phyloP scores from a whole-genome alignment of 2,329 filamentous ascomycete genomes.

The Penicillium sp. region DNA sequence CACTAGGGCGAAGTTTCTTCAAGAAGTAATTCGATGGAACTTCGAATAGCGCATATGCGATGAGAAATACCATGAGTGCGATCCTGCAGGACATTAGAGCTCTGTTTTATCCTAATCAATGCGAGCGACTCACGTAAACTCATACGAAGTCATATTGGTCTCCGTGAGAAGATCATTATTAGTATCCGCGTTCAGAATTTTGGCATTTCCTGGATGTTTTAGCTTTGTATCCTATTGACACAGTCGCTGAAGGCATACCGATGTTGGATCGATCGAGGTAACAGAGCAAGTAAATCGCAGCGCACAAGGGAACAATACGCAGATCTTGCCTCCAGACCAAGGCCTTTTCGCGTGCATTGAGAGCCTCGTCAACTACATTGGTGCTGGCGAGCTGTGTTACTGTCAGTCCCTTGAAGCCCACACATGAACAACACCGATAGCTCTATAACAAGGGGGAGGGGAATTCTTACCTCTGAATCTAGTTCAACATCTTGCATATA shows the following conservation, averaged over 20 bases:
- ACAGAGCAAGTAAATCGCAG: conserved; percentile 64
- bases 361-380: conserved; percentile 6
- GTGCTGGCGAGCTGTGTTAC: conserved; percentile 9
- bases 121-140: conserved; percentile 53
- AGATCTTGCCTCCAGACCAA: conserved; percentile 61
- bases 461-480: conserved; percentile 15
- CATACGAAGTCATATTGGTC: conserved; percentile 60
- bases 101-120: neutral
- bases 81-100: conserved; percentile 33
- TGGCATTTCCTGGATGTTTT: conserved; percentile 53
- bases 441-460: neutral
- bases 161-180: conserved; percentile 62
- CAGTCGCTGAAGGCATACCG: conserved; percentile 37
- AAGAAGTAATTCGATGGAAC: conserved; percentile 52
- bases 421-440: neutral
- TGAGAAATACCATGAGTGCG: conserved; percentile 49
- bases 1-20: conserved; percentile 49
- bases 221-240: no score
- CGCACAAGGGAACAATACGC: conserved; percentile 63
- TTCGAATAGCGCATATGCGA: conserved; percentile 52
- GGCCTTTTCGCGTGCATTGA: conserved; percentile 26
- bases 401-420: neutral
- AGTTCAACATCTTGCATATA: conserved; percentile 14
- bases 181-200: conserved; percentile 62
- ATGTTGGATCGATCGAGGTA: conserved; percentile 70